Evolutionary conservation across 2,329 filamentous ascomycete species (phyloP), one percentile per base, ranked within the genome.

Genomic region (Monosporascus sp.): DNA sequence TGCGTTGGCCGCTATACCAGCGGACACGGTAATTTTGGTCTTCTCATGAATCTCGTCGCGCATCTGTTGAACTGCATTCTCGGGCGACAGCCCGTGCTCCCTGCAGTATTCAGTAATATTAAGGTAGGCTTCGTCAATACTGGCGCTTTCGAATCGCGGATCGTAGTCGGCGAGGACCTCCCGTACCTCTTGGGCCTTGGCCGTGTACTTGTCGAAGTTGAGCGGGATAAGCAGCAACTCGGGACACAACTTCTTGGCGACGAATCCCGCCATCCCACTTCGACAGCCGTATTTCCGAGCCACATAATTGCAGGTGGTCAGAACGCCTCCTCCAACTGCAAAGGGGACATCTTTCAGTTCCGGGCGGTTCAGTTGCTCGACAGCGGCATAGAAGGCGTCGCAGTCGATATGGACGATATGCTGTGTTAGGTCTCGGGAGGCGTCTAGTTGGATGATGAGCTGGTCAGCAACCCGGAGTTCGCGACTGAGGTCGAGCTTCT

Each of bases 361-460:
- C 0, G 93, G 94, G 1, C 87, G 80, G 63, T 90, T 87, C 3
- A 92, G 79, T 60, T 86, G 89, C 69, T 97, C 94, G 1, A 97
- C 94, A 0, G 94, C 91, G 1, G 94, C 94, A 65, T 94, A 99
- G 71, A 99, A 99, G 17, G 94, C 94, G 74, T 99, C 94, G 71
- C 94, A 97, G 69, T 99, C 94, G 48, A 97, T 82, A 67, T 99
- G 94, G 1, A 97, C 87, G 24, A 97, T 83, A 53, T 84, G 78
- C 68, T 97, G 94, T 1, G 86, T 87, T 37, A 99, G 75, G 65
- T 97, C 92, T 47, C 94, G 81, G 1, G 80, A 78, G 7, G 85
- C 67, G 65, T 99, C 94, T 20, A 97, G 79, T 62, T 93, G 85
- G 1, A 85, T 78, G 51, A 97, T 86, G 56, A 90, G 84, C 56